Percentiles rank a stretch among this genome's conserved stretches.
Evolutionary conservation across 495 filamentous ascomycete species (phyloP).

Genomic region (Xanthoparmelia taractica): DNA sequence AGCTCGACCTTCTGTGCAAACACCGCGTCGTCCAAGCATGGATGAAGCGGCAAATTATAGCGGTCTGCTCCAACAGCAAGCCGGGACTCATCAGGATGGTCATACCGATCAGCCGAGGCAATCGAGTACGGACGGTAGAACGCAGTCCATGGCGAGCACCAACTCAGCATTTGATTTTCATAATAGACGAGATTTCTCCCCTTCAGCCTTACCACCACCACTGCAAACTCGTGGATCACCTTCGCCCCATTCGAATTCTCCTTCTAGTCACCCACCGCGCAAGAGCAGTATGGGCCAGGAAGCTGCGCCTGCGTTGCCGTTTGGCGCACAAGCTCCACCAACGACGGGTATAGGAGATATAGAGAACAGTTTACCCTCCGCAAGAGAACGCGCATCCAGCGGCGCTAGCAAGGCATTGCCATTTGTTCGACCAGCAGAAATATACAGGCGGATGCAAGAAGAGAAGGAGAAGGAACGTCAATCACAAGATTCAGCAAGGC

Average conservation of each 20-base stretch:
- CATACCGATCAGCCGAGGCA: slow-evolving; percentile 17
- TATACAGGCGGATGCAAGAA: slow-evolving; percentile 66
- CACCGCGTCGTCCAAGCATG: slow-evolving; percentile 10
- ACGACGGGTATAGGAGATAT: slow-evolving; percentile 20
- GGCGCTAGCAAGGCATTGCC: slow-evolving; percentile 43
- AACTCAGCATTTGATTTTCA: slow-evolving; percentile 29
- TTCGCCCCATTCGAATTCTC: slow-evolving; percentile 19
- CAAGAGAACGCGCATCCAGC: slow-evolving; percentile 19
- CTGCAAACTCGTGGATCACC: slow-evolving; percentile 28
- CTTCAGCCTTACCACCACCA: slow-evolving; percentile 34
- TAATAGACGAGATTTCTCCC: slow-evolving; percentile 35
- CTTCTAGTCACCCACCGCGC: slow-evolving; percentile 44
- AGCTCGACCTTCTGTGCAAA: slow-evolving; percentile 1
- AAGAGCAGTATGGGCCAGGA: slow-evolving; percentile 53
- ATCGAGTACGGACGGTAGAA: slow-evolving; percentile 19
- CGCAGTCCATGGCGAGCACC: slow-evolving; percentile 26
- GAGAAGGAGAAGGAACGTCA: slow-evolving; percentile 51
- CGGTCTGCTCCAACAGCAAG: slow-evolving; percentile 1
- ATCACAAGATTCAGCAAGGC: slow-evolving; percentile 44
- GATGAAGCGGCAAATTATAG: slow-evolving; percentile 5
- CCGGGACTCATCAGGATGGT: slow-evolving; percentile 5
- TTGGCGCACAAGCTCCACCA: slow-evolving; percentile 25
- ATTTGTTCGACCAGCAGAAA: slow-evolving; percentile 69
- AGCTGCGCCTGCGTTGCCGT: slow-evolving; percentile 28
- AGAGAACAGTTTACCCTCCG: not conserved